These are phyloP conservation scores for Dysphania ambrosioides DNA, from an alignment of 148 eudicot species.

Conservation along the genomic window DNA sequence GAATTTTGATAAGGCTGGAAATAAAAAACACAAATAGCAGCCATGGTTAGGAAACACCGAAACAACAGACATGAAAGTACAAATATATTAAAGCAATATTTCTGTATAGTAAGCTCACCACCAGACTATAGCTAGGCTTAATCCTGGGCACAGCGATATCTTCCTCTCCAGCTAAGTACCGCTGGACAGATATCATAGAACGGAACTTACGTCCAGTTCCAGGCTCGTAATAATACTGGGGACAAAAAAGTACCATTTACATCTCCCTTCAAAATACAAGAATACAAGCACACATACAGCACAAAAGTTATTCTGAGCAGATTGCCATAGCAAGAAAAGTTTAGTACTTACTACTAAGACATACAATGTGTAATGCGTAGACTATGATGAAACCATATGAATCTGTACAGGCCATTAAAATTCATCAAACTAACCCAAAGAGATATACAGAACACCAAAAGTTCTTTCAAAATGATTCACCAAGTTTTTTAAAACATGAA, in stretches of 20 bases:
- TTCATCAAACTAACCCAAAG: not conserved
- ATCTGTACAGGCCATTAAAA: not conserved
- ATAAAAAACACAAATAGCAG: not conserved
- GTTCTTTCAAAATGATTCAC: not conserved
- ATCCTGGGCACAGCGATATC: slow-evolving; percentile 32
- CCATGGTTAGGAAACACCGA: slow-evolving; percentile 9
- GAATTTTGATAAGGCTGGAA: slow-evolving; percentile 25
- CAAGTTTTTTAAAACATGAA: not conserved
- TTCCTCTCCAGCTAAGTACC: slow-evolving; percentile 49
- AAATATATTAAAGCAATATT: too few relatives aligned
- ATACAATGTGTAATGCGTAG: not conserved
- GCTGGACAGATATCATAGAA: slow-evolving; percentile 51
- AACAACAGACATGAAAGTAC: not conserved
- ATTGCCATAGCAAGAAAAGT: slow-evolving; percentile 1
- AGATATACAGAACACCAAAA: not conserved
- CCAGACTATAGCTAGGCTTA: slow-evolving; percentile 19
- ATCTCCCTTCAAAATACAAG: not conserved
- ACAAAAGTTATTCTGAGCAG: too few relatives aligned
- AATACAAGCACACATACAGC: slow-evolving; percentile 1
- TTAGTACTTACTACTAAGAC: not conserved
- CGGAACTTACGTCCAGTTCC: too few relatives aligned
- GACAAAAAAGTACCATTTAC: too few relatives aligned
- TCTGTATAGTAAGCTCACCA: slow-evolving; percentile 21
- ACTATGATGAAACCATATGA: not conserved
- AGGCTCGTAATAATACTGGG: too few relatives aligned